A percentile compares a stretch with the other conserved stretches of the same genome.
Conservation (phyloP, 1,284 basidiomycete species). For the Bjerkandera adusta region DNA sequence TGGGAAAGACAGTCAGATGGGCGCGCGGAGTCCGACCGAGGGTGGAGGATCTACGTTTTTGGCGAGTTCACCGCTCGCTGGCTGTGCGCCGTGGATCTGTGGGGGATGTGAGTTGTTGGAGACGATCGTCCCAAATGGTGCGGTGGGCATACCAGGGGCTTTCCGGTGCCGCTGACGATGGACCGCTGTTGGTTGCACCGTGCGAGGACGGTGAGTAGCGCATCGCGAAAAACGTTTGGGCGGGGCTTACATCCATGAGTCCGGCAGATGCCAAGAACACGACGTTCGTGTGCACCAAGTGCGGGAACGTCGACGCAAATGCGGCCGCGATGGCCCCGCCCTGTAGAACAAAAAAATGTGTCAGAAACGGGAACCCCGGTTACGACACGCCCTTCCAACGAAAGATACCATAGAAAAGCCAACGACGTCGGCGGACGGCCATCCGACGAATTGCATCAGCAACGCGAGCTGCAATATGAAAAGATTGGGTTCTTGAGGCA, state of each 20-base stretch:
- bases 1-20: no score
- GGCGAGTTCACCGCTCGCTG: neutral
- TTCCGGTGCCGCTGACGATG: no score
- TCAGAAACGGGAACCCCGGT: neutral
- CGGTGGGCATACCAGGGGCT: neutral
- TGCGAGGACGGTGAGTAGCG: no score
- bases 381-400: neutral
- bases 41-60: no score
- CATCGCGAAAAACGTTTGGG: neutral
- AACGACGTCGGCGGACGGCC: conserved; percentile 60
- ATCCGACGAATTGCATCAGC: conserved; percentile 72
- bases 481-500: conserved; percentile 51
- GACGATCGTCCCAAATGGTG: neutral
- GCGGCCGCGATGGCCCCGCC: conserved; percentile 70
- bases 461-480: conserved; percentile 74
- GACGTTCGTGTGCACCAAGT: conserved; percentile 61
- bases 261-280: conserved; percentile 67
- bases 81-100: no score
- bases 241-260: conserved; percentile 56
- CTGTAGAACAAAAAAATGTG: conserved; percentile 33
- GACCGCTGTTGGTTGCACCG: no score
- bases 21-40: no score
- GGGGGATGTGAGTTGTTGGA: no score
- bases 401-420: conserved; percentile 74
- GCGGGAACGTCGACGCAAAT: conserved; percentile 64